Base-by-base conservation (phyloP, 2,329 filamentous ascomycete genomes). In the Trichoderma hamatum region DNA sequence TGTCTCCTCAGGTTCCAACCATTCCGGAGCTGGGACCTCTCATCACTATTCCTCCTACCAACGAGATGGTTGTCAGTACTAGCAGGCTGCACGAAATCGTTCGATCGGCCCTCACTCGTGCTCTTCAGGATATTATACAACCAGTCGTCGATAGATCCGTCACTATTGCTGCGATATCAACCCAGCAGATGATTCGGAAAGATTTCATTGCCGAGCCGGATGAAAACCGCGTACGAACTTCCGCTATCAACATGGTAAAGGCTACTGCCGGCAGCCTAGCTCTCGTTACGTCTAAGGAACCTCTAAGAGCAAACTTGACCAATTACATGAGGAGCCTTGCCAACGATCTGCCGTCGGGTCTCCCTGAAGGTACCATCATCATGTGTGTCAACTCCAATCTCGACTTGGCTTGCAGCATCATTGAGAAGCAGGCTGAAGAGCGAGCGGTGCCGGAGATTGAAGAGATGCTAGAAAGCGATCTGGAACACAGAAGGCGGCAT, bases 371-470 rank as follows among this genome's bases (percentile, higher is more conserved):
- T 7, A 92, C 96, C 36, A 96, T 99, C 71, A 88, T 98, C 68
- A 97, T 99, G 93, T 98, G 96, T 80, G 95, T 99, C 71, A 99
- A 98, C 78, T 95, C 96, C 72, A 99, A 99, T 78, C 86, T 99
- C 34, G 96, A 99, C 74, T 86, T 94, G 51, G 95, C 96, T 58
- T 98, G 96, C 77, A 91, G 88, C 74, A 92, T 97, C 71, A 96
- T 99, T 56, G 96, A 99, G 80, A 94, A 96, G 79, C 94, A 96
- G 64, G 96, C 96, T 3, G 95, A 98, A 78, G 92, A 97, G 75
- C 92, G 95, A 71, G 96, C 96, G 11, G 84, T 97, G 49, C 92
- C 93, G 2, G 96, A 99, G 78, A 98, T 99, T 70, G 95, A 99
- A 78, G 92, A 96, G 71, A 92, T 97, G 80, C 92, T 99, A 60